Evolutionary conservation across 768 basidiomycete genomes (phyloP).

Genomic region (Lactifluus pinguis): DNA sequence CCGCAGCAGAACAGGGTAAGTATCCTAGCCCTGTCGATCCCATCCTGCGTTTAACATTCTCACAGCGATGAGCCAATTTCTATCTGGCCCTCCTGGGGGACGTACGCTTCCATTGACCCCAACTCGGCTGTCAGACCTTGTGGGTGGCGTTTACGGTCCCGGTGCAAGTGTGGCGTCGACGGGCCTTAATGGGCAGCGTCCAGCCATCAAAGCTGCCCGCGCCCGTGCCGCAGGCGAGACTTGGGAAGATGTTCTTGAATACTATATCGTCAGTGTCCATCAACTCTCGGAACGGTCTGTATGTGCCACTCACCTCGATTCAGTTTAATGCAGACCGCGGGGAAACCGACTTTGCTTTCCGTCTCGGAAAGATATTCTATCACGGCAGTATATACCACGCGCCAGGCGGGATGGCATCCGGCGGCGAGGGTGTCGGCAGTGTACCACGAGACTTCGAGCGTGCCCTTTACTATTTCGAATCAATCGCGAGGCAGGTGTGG

Average conservation of each 20-base stretch:
- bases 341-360: slow-evolving; percentile 80
- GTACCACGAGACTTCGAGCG: slow-evolving; percentile 68
- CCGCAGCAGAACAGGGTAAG: slow-evolving; percentile 76
- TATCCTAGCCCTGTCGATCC: not conserved
- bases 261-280: slow-evolving; percentile 57
- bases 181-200: slow-evolving; percentile 56
- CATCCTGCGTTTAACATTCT: not conserved
- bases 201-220: slow-evolving; percentile 76
- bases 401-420: slow-evolving; percentile 72
- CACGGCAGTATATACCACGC: slow-evolving; percentile 85
- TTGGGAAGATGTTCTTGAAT: slow-evolving; percentile 88
- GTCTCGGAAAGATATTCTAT: slow-evolving; percentile 93
- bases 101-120: slow-evolving; percentile 73
- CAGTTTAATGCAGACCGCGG: slow-evolving; percentile 95
- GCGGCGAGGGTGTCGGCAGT: slow-evolving; percentile 89
- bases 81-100: slow-evolving; percentile 87
- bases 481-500: slow-evolving; percentile 82
- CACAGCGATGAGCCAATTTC: slow-evolving; percentile 69
- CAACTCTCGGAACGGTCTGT: not conserved
- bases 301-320: slow-evolving; percentile 1
- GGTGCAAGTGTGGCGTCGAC: slow-evolving; percentile 93
- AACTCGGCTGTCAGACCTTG: slow-evolving; percentile 79
- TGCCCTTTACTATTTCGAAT: slow-evolving; percentile 76
- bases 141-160: slow-evolving; percentile 89
- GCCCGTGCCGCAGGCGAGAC: slow-evolving; percentile 86